These are phyloP conservation scores for Hyparrhenia diplandra DNA, from an alignment of 176 grass and related monocot genomes.

Conservation along the genomic window DNA sequence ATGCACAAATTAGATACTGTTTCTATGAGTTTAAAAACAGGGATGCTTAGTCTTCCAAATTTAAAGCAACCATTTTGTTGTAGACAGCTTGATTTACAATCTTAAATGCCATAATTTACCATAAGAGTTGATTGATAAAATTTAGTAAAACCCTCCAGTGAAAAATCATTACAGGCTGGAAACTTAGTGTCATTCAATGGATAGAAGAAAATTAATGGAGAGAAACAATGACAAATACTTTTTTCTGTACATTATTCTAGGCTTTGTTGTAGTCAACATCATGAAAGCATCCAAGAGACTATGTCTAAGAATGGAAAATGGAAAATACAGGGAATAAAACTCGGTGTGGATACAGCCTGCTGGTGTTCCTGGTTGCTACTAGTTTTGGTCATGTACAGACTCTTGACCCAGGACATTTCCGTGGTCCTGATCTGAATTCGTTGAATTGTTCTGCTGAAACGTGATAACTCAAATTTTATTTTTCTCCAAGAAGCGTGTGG, in stretches of 20 bases:
- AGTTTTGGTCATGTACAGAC: background rate
- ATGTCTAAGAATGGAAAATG: background rate
- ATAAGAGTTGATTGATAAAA: background rate
- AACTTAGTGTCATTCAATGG: background rate
- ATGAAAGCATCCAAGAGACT: background rate
- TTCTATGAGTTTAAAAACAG: background rate
- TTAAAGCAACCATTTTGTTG: background rate
- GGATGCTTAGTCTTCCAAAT: background rate
- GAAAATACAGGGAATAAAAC: background rate
- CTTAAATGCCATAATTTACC: background rate
- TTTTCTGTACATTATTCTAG: background rate
- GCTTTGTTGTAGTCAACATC: background rate
- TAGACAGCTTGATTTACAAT: background rate
- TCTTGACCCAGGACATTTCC: constrained; percentile 14
- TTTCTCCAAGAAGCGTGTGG: background rate
- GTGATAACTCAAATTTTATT: background rate
- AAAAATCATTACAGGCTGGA: background rate
- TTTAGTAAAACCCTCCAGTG: background rate
- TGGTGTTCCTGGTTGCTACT: background rate
- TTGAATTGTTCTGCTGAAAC: constrained; percentile 8
- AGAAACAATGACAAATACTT: background rate
- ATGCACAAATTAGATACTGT: background rate
- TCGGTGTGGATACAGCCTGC: background rate
- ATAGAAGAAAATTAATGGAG: background rate
- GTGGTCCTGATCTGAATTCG: constrained; percentile 9